Percentiles rank a stretch among this genome's conserved stretches.
Conservation (phyloP, 805 yeast species). For the Cyberlindnera xylosilytica region DNA sequence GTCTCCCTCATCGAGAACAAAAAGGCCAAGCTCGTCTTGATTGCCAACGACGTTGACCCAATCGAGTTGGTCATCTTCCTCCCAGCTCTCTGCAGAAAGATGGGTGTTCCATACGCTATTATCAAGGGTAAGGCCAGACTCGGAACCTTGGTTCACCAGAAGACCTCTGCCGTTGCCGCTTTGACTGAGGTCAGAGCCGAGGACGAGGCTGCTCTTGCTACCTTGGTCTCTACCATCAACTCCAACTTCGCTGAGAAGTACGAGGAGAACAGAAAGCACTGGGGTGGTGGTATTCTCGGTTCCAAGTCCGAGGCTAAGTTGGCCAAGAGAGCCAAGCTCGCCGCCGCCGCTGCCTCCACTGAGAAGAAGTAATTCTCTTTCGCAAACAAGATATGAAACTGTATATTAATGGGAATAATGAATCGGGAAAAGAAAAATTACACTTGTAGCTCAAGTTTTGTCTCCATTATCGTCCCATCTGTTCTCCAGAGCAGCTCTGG, state of each 20-base stretch:
- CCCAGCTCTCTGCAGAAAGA: conserved; percentile 98
- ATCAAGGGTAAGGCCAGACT: conserved; percentile 98
- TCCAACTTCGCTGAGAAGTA: conserved; percentile 90
- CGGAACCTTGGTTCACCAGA: conserved; percentile 96
- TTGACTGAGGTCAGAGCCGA: conserved; percentile 91
- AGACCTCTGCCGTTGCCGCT: conserved; percentile 97
- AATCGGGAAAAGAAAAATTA: too few species aligned
- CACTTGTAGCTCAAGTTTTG: too few species aligned
- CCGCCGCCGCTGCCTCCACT: conserved; percentile 16
- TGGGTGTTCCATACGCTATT: conserved; percentile 99
- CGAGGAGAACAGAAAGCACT: conserved; percentile 96
- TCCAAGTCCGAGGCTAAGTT: conserved; percentile 84
- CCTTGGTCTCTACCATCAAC: conserved; percentile 80
- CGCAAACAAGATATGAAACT: neutral
- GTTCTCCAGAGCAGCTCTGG: neutral
- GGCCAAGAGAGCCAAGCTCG: conserved; percentile 31
- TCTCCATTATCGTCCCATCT: too few species aligned
- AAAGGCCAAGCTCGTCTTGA: conserved; percentile 95
- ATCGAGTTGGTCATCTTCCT: conserved; percentile 95
- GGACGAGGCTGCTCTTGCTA: conserved; percentile 93
- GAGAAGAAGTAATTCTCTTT: conserved; percentile 16
- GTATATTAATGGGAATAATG: conserved; percentile 10
- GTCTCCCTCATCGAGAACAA: conserved; percentile 96
- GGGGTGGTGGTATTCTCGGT: conserved; percentile 99
- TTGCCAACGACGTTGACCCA: conserved; percentile 99